Percentiles rank a stretch among this genome's conserved stretches.
Conservation (phyloP, 148 eudicot species). For the Silene conica region DNA sequence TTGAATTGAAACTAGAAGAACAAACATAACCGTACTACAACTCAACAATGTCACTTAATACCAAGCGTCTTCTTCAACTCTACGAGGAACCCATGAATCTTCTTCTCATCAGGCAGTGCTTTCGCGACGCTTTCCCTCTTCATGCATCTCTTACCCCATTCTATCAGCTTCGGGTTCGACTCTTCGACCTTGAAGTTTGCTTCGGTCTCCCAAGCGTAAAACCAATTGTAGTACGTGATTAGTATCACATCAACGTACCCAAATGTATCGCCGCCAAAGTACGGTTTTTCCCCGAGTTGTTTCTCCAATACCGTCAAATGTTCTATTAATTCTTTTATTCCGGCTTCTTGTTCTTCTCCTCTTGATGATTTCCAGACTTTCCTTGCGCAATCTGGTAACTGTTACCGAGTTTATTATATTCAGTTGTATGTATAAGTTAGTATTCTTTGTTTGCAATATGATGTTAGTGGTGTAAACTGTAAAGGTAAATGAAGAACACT, state of each 20-base stretch:
- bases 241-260: conserved; percentile 39
- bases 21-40: too few species aligned
- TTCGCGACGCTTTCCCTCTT: conserved; percentile 40
- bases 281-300: conserved; percentile 38
- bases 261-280: conserved; percentile 43
- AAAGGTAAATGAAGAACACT: too few species aligned
- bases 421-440: too few species aligned
- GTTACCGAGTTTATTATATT: not conserved
- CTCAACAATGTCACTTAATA: not conserved
- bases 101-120: conserved; percentile 24
- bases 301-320: conserved; percentile 31
- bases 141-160: conserved; percentile 43
- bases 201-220: conserved; percentile 30
- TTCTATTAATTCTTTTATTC: conserved; percentile 27
- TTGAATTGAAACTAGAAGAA: too few species aligned
- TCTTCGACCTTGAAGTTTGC: conserved; percentile 32
- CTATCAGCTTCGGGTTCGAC: conserved; percentile 34
- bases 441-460: too few species aligned
- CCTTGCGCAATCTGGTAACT: conserved; percentile 23
- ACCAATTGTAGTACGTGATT: conserved; percentile 37
- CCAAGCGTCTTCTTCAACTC: conserved; percentile 31
- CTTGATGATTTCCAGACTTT: conserved; percentile 29
- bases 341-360: conserved; percentile 37
- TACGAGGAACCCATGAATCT: conserved; percentile 19
- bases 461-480: too few species aligned